Percentiles rank a stretch among this genome's conserved stretches.
phyloP scores from a whole-genome alignment of 2,329 filamentous ascomycete genomes.

The Bipolaris oryzae region DNA sequence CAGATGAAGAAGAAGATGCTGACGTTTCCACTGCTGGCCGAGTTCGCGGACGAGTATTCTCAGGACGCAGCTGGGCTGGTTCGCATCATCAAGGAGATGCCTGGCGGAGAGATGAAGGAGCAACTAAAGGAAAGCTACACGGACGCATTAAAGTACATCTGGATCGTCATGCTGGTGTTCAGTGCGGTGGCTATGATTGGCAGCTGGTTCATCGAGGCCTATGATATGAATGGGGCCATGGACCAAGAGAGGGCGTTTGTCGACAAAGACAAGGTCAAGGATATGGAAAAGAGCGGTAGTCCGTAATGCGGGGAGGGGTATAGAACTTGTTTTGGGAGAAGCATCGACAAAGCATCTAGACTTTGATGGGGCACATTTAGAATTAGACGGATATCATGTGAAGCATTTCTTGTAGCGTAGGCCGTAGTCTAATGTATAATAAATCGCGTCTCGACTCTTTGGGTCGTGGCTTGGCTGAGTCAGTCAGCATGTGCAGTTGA shows the following conservation, averaged over 20 bases:
- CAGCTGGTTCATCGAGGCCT: constrained; percentile 59
- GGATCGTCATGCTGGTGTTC: constrained; percentile 62
- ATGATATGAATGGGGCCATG: constrained; percentile 54
- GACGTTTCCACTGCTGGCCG: constrained; percentile 56
- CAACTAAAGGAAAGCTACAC: constrained; percentile 56
- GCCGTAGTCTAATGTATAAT: not conserved
- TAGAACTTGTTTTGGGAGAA: not conserved
- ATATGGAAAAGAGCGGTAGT: constrained; percentile 25
- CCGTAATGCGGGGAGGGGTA: not conserved
- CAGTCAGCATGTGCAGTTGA: not conserved
- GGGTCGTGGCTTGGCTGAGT: not conserved
- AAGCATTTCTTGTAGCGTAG: not conserved
- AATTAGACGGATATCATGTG: not conserved
- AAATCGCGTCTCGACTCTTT: not conserved
- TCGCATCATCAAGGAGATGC: constrained; percentile 62
- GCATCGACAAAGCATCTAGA: not conserved
- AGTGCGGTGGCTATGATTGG: constrained; percentile 58
- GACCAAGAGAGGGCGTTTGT: constrained; percentile 57
- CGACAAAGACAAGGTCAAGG: constrained; percentile 42
- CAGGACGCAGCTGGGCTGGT: constrained; percentile 65
- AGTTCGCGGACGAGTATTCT: constrained; percentile 57
- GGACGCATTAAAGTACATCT: constrained; percentile 61
- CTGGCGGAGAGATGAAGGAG: constrained; percentile 54
- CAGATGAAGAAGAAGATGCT: constrained; percentile 60
- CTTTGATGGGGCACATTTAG: not conserved